These are phyloP conservation scores for Pugionium cornutum DNA, from an alignment of 345 rosid species.

Conservation along the genomic window DNA sequence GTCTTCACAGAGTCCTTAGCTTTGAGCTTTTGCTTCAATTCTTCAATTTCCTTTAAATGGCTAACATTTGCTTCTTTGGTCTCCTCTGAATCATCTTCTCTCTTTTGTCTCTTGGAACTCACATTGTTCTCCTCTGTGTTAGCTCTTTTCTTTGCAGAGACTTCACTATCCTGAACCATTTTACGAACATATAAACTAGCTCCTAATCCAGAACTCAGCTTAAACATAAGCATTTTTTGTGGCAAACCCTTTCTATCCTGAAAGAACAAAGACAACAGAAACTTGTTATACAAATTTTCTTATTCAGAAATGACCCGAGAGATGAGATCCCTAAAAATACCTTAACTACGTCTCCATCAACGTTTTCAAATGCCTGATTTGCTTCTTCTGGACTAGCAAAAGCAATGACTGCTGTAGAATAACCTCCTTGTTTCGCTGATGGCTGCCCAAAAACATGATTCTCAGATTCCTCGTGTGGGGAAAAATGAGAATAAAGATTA, in stretches of 20 bases:
- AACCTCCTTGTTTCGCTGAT: conserved; percentile 44
- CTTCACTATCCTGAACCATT: conserved; percentile 38
- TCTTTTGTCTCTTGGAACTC: conserved; percentile 46
- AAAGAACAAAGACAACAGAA: background rate
- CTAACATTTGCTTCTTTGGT: conserved; percentile 19
- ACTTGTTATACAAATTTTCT: background rate
- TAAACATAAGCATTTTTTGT: conserved; percentile 52
- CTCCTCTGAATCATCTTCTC: conserved; percentile 21
- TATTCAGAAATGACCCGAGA: background rate
- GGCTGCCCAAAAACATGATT: conserved; percentile 47
- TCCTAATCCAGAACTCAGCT: conserved; percentile 37
- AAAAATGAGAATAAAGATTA: background rate
- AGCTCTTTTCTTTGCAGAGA: conserved; percentile 46
- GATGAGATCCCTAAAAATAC: conserved; percentile 36
- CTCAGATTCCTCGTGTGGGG: background rate
- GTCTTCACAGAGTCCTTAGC: no score
- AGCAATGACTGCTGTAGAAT: conserved; percentile 54
- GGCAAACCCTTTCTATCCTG: conserved; percentile 67
- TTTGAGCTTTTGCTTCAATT: background rate
- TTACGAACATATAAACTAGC: conserved; percentile 56
- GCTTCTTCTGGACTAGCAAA: conserved; percentile 60
- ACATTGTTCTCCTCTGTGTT: conserved; percentile 37
- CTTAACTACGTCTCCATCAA: conserved; percentile 51
- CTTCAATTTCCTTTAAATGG: conserved; percentile 26
- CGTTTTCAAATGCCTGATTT: conserved; percentile 52